Base-by-base conservation (phyloP, 2,329 filamentous ascomycete genomes). In the Neospermospora avenae region DNA sequence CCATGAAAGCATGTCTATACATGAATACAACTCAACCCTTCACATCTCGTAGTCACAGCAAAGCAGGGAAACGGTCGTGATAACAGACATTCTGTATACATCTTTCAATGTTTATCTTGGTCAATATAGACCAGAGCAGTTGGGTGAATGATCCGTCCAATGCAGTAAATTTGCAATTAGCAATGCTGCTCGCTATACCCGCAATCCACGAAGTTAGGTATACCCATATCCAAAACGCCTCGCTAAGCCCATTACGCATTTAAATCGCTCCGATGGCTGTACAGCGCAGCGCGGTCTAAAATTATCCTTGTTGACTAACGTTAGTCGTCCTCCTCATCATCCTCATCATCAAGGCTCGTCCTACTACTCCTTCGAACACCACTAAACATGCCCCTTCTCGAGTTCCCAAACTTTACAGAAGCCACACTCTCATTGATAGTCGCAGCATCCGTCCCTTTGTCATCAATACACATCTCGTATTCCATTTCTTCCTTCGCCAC, bases 381-480 rank as follows among this genome's bases (percentile, higher is more conserved):
- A 37, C 46, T 35, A 18, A 18, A 16, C 28, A 18, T 35, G 16
- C 28, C 35, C 18, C 28, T 51, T 4, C 48, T 20, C 10, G 24
- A 37, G 3, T 6, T n/a, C 20, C 48, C 28, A 13, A 18, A 18
- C 4, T 22, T 16, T 4, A 18, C 20, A 8, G 48, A 31, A 10
- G 48, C 18, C 16, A 51, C 31, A 48, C 58, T 67, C 18, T 56
- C 57, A 52, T 53, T 45, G 11, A 62, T 20, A n/a, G 63, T 64
- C 10, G 58, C 65, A 18, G 58, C 63, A 11, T 41, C 51, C 16
- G 22, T 51, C 13, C 44, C 20, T 18, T 24, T 37, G 14, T 57
- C 24, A 41, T 61, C 45, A 28, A 55, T 46, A 3, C 51, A 37
- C 62, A 63, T 63, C 48, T 67, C 62, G 35, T 65, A 69, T 54